Conservation (phyloP, 768 basidiomycete species). For the Suillus brevipes region DNA sequence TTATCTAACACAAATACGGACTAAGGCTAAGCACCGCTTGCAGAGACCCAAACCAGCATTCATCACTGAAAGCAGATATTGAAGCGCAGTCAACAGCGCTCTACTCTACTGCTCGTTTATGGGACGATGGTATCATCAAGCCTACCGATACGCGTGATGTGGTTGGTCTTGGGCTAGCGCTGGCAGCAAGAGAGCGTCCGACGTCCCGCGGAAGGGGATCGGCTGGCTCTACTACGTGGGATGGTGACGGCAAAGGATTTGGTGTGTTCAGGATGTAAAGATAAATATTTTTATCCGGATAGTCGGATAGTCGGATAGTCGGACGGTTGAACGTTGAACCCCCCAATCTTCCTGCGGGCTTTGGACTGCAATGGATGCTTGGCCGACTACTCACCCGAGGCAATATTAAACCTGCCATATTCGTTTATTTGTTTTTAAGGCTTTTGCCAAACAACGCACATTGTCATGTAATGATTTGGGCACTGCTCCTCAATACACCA, state of each 20-base stretch:
- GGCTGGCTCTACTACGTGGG: constrained; percentile 57
- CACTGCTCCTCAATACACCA: background rate
- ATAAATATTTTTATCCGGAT: background rate
- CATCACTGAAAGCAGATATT: constrained; percentile 74
- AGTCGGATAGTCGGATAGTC: too few relatives aligned
- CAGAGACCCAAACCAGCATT: constrained; percentile 81
- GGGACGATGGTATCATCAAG: constrained; percentile 91
- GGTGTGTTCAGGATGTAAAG: constrained; percentile 89
- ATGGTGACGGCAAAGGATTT: constrained; percentile 69
- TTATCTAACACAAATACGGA: constrained; percentile 9
- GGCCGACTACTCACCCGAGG: background rate
- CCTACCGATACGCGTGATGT: constrained; percentile 88
- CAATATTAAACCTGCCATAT: constrained; percentile 18
- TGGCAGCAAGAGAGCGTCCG: constrained; percentile 55
- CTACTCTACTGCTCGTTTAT: constrained; percentile 89
- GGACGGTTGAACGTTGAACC: background rate
- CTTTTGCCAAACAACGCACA: constrained; percentile 24
- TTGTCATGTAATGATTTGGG: background rate
- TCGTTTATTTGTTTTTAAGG: constrained; percentile 26
- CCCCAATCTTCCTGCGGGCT: background rate
- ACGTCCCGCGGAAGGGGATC: constrained; percentile 13
- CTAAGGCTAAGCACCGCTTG: constrained; percentile 6
- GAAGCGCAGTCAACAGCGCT: constrained; percentile 85
- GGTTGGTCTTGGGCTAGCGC: constrained; percentile 81
- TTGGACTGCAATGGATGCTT: background rate